Percentiles rank a stretch among this genome's conserved stretches.
Conservation (phyloP, 2,329 filamentous ascomycete species). For the Gyromitra esculenta region DNA sequence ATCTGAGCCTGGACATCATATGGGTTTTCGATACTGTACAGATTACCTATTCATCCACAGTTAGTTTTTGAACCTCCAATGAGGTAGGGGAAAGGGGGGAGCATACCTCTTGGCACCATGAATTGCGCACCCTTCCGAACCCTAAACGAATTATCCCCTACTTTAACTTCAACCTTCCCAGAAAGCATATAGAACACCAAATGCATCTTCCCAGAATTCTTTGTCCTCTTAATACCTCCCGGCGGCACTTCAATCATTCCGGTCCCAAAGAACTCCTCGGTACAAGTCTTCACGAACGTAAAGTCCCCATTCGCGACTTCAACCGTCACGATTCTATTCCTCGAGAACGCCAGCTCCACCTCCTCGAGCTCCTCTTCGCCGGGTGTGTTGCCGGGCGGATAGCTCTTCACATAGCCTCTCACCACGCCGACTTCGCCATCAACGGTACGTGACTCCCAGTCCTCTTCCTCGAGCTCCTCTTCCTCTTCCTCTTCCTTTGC, state of each 20-base stretch:
- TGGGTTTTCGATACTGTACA: constrained; percentile 89
- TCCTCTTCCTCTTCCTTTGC: constrained; percentile 41
- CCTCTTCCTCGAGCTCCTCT: constrained; percentile 58
- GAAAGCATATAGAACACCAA: constrained; percentile 93
- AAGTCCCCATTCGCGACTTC: constrained; percentile 75
- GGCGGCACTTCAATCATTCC: constrained; percentile 90
- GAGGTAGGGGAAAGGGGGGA: background rate
- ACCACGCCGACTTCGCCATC: constrained; percentile 48
- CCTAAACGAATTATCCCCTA: constrained; percentile 79
- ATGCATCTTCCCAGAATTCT: constrained; percentile 95
- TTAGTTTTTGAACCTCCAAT: constrained; percentile 16
- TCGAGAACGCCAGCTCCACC: constrained; percentile 70
- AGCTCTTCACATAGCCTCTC: constrained; percentile 53
- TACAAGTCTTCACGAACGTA: constrained; percentile 87
- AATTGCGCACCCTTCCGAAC: constrained; percentile 89
- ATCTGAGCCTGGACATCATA: constrained; percentile 76
- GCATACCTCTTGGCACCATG: constrained; percentile 91
- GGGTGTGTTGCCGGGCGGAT: background rate
- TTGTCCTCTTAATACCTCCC: constrained; percentile 82
- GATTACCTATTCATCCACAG: constrained; percentile 73
- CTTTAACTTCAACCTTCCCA: constrained; percentile 81
- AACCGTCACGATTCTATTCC: constrained; percentile 67
- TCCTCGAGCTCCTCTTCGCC: constrained; percentile 50
- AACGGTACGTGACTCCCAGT: constrained; percentile 57
- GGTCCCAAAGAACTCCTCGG: constrained; percentile 83